phyloP scores from a whole-genome alignment of 805 yeast genomes.

The Starmerella sirachaensis region DNA sequence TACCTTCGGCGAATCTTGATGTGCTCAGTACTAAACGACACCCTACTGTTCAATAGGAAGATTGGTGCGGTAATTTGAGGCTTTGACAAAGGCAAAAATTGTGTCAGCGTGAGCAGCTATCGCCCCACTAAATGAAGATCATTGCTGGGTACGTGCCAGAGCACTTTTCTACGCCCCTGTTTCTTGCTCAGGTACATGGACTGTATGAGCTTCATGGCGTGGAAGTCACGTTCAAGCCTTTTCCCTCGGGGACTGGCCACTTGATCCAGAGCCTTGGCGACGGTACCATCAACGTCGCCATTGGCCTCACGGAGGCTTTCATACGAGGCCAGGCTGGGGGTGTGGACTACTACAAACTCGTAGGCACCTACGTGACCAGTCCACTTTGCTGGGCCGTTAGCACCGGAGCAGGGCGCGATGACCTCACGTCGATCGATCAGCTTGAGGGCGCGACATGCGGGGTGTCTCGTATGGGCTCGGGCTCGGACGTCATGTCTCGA shows the following conservation, averaged over 20 bases:
- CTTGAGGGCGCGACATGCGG: slow-evolving; percentile 57
- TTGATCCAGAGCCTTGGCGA: slow-evolving; percentile 59
- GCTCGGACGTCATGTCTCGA: slow-evolving; percentile 82
- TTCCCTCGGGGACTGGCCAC: slow-evolving; percentile 80
- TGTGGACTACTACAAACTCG: slow-evolving; percentile 46
- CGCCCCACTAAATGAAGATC: slow-evolving; percentile 18
- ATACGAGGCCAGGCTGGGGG: slow-evolving; percentile 72
- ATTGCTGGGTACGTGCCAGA: slow-evolving; percentile 78
- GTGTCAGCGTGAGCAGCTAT: not conserved
- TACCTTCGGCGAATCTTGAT: too few relatives aligned
- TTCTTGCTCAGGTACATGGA: slow-evolving; percentile 53
- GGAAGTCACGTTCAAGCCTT: slow-evolving; percentile 50
- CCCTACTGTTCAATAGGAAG: too few relatives aligned
- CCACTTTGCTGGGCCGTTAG: slow-evolving; percentile 87
- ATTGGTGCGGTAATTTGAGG: too few relatives aligned
- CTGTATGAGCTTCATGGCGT: slow-evolving; percentile 41
- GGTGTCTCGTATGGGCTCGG: slow-evolving; percentile 78
- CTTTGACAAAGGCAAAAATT: too few relatives aligned
- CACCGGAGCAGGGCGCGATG: slow-evolving; percentile 54
- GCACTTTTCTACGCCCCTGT: slow-evolving; percentile 80
- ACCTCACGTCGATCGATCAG: slow-evolving; percentile 39
- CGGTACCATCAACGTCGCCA: slow-evolving; percentile 55
- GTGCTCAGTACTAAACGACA: too few relatives aligned
- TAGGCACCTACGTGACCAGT: slow-evolving; percentile 74
- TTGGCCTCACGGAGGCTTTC: slow-evolving; percentile 87